Evolutionary conservation across 805 yeast species (phyloP), one percentile per base, ranked within the genome.

Genomic region (Hanseniaspora thailandica): DNA sequence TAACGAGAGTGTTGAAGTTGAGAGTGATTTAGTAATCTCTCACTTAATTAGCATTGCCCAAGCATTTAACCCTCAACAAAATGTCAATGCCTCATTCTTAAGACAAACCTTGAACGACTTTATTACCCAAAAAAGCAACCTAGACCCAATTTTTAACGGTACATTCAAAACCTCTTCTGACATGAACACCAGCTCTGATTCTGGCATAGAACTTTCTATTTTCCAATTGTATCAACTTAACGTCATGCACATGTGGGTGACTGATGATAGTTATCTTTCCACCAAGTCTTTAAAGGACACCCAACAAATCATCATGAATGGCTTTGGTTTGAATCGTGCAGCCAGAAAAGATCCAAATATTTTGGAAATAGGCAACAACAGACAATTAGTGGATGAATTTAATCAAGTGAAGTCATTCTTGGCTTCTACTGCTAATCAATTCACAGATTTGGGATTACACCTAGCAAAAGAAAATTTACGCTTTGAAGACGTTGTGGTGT

Each of bases 161-260:
- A 65, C 75, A 0, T 84, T 85, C 59, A 71, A 66, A 3, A 19
- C 44, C 15, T n/a, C 34, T 9, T 71, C 72, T 28, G 46, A 43
- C 5, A 9, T 13, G 9, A 76, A 78, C 35, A 68, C 72, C 22
- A 33, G 22, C 4, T 19, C 30, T 25, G 34, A 9, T 5, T 43
- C 44, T 2, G 23, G 9, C n/a, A 35, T 50, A 31, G 84, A 81
- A 38, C 62, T 78, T 54, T 69, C 75, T 2, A 62, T 86, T 6
- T 86, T 86, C 63, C 64, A 72, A 7, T 67, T 76, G 3, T 84
- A 79, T 62, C 79, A 74, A 31, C 69, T 85, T 6, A 75, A 73
- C 13, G 65, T 89, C 39, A 79, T 78, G 3, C 97, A 90, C 65
- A 97, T 96, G 1, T 89, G 96, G 95, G 64, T 62, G 4, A 47